Evolutionary conservation across 495 filamentous ascomycete genomes (phyloP), one percentile per base, ranked within the genome.

Genomic region (Penicillium atrosanguineum): DNA sequence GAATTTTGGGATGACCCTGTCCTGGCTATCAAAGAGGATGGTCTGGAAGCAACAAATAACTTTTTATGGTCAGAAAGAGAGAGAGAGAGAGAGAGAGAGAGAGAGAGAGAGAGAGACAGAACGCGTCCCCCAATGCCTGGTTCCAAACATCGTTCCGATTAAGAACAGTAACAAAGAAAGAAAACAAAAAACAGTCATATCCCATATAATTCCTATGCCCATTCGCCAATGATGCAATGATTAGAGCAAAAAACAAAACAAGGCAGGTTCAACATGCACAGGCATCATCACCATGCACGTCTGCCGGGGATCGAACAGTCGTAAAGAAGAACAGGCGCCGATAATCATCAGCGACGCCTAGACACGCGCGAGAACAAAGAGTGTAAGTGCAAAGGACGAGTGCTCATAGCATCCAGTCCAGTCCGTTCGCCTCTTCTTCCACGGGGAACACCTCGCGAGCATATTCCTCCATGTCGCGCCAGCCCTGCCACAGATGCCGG

Each of bases 371-470:
- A 11, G 31, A 38, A 36, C 43, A 48, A 48, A 50, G 37, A 53
- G 11, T 34, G 31, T 40, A 60, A 56, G 40, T 31, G 18, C 41
- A 47, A 23, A n/a, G 26, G 25, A 42, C 19, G 19, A n/a, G 1
- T 29, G 43, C 42, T 79, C 72, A 68, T 68, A 79, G 63, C 91
- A 96, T 95, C 94, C 94, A 98, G 20, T 86, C 86, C 60, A 92
- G 73, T 6, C 93, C 94, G 70, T 98, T 97, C 3, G 90, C 88
- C 53, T 88, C 84, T 73, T 98, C 94, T 69, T 98, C 94, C 4
- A 96, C 77, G 0, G 91, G 91, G 62, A 97, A 98, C 0, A 95
- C 91, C 62, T 98, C 94, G 19, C 90, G 81, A 25, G 93, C 94
- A 69, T 97, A 98, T 68, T 97, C 94, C 62, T 97, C 91, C 65